phyloP scores from a whole-genome alignment of 352 stramenopile species.

The Phytophthora ramorum region DNA sequence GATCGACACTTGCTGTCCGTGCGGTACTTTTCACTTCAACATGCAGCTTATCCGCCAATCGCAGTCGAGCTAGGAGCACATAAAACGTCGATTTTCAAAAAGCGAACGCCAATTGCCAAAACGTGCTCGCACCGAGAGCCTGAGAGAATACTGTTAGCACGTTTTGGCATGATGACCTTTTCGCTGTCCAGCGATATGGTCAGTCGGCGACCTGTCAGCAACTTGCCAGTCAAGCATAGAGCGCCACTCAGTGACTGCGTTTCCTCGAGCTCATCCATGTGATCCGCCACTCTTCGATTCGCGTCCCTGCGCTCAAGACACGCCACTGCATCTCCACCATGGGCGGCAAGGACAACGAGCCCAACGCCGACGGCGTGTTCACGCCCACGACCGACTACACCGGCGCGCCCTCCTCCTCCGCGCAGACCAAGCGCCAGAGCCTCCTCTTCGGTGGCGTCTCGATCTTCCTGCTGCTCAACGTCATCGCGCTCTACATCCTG shows the following conservation, averaged over 20 bases:
- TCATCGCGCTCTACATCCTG: constrained; percentile 85
- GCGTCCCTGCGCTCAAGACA: constrained; percentile 12
- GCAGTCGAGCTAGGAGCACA: not conserved
- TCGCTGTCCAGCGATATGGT: not conserved
- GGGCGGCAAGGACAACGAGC: constrained; percentile 49
- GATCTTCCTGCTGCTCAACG: constrained; percentile 77
- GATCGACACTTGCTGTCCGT: constrained; percentile 26
- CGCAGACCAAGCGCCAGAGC: constrained; percentile 44
- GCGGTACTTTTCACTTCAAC: constrained; percentile 24
- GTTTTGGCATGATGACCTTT: not conserved
- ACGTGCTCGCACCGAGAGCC: not conserved
- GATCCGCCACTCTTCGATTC: constrained; percentile 28
- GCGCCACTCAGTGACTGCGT: constrained; percentile 2
- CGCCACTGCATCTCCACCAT: constrained; percentile 12
- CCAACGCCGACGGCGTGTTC: constrained; percentile 52
- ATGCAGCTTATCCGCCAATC: constrained; percentile 8
- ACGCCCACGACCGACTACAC: constrained; percentile 53
- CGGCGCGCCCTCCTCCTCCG: not conserved
- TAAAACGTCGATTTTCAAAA: not conserved
- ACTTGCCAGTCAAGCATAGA: constrained; percentile 27
- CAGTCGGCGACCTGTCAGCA: not conserved
- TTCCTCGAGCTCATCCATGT: constrained; percentile 10
- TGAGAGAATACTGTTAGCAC: too few species aligned
- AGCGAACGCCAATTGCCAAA: not conserved
- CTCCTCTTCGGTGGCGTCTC: constrained; percentile 42